Evolutionary conservation across 495 filamentous ascomycete species (phyloP), one percentile per base, ranked within the genome.

Genomic region (Penicillium mononematosum): DNA sequence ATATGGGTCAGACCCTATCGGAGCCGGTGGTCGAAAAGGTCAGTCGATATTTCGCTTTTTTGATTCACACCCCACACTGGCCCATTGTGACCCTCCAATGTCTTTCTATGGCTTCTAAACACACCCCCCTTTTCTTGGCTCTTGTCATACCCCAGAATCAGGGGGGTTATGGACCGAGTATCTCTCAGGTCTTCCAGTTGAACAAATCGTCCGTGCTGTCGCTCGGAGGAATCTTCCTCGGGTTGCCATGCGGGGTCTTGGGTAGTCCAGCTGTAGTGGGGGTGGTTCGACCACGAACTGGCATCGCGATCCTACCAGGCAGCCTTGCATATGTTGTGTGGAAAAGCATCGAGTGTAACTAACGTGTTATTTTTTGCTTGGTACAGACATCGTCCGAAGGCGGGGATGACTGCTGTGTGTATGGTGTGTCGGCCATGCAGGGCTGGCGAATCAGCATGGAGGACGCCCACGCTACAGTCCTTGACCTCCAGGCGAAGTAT

Each of bases 371-470:
- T 17, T 20, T 53, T 34, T 38, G 45, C 8, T 52, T 50, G 19
- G 60, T 36, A 39, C 75, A 98, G 94, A 77, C 84, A 71, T 98
- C 94, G 56, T 85, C 86, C 68, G 85, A 87, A 65, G 93, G 94
- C 72, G 88, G 88, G 76, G 92, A 97, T 89, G 92, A 96, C 61
- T 86, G 90, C 70, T 84, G 96, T 67, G 71, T 92, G 60, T 98
- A 88, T 71, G 94, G 95, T 64, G 84, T 98, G 58, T 98, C 95
- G 61, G 90, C 90, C 73, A 98, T 98, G 94, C 94, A 98, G 76
- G 94, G 94, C 79, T 98, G 94, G 94, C 88, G 94, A 75, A 97
- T 98, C 73, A 95, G 90, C 75, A 98, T 98, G 94, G 94, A 98
- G 72, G 94, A 98, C 68, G 86, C 94, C 55, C 94, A 98, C 76